phyloP scores from a whole-genome alignment of 352 stramenopile species.

The Phytopythium ostracodes region DNA sequence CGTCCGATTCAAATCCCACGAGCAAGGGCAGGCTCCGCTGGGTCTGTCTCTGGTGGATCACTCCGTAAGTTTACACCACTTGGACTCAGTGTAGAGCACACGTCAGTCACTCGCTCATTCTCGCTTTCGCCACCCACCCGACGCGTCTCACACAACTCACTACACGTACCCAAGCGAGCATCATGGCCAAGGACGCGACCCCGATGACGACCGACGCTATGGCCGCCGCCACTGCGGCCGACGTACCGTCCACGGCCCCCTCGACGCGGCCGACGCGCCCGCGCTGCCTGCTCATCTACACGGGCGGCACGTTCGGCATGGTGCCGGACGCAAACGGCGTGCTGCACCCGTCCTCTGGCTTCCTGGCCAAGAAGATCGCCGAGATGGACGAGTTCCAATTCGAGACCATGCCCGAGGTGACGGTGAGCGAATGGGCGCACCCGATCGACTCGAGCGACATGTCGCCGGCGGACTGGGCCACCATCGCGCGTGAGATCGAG shows the following conservation, averaged over 20 bases:
- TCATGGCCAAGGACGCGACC: background rate
- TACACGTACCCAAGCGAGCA: too few species aligned
- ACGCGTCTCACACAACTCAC: background rate
- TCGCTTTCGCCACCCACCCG: background rate
- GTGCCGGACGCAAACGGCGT: constrained; percentile 65
- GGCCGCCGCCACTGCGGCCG: constrained; percentile 23
- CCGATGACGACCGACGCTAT: constrained; percentile 24
- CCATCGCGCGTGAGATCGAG: constrained; percentile 93
- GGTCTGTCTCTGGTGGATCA: constrained; percentile 5
- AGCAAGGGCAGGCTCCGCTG: background rate
- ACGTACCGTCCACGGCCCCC: constrained; percentile 19
- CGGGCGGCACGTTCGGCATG: constrained; percentile 91
- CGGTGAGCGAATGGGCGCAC: constrained; percentile 67
- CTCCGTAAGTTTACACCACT: background rate
- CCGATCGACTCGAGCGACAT: constrained; percentile 92
- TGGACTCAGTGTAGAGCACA: too few species aligned
- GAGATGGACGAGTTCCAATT: constrained; percentile 87
- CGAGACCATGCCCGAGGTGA: constrained; percentile 76
- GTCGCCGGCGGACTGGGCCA: constrained; percentile 88
- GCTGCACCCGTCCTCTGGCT: constrained; percentile 82
- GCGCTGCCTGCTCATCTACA: constrained; percentile 88
- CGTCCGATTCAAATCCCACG: constrained; percentile 3
- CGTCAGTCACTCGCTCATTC: background rate
- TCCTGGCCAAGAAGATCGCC: constrained; percentile 83
- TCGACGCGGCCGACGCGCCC: constrained; percentile 21